Evolutionary conservation across 2,329 filamentous ascomycete species (phyloP), one percentile per base, ranked within the genome.

Genomic region (Sporothrix sp.): DNA sequence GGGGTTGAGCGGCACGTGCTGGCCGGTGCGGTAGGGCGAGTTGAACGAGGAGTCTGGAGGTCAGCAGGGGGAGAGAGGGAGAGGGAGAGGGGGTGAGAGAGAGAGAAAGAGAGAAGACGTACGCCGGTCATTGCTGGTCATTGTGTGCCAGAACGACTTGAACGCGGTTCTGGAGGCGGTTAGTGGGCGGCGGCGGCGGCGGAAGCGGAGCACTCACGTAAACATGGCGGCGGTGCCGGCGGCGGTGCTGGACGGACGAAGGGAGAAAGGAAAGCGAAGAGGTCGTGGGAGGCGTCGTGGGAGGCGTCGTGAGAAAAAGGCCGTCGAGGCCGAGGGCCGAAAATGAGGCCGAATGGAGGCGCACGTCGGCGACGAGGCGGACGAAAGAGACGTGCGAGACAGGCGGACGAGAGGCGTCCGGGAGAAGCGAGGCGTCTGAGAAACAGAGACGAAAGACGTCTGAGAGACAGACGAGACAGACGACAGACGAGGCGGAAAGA

Each of bases 131-230:
- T 84, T 73, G 60, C 79, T 84, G 68, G 80, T 84, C 78, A 84
- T 93, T 60, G 85, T 81, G 75, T 97, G 93, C 93, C 93, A 98
- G 72, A 98, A 91, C 56, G 85, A 86, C 69, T 85, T 85, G 69
- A 93, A 85, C 68, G 84, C 81, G 60, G 77, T 77, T 60, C 80
- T 76, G 33, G 16, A 38, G 14, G 35, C 45, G 25, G 25, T 14
- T 48, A n/a, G 25, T 9, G n/a, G 11, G n/a, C 7, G 25, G 25
- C 45, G n/a, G n/a, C n/a, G n/a, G n/a, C n/a, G n/a, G n/a, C n/a
- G n/a, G n/a, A n/a, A n/a, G n/a, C n/a, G n/a, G n/a, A 14, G 45
- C 21, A 48, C 51, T 50, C 47, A 53, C 51, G 28, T 47, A 43
- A 53, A 40, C 52, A 50, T 50, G 47, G 16, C n/a, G 52, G 52